Base-by-base conservation (phyloP, 495 filamentous ascomycete genomes). In the Xylaria flabelliformis region DNA sequence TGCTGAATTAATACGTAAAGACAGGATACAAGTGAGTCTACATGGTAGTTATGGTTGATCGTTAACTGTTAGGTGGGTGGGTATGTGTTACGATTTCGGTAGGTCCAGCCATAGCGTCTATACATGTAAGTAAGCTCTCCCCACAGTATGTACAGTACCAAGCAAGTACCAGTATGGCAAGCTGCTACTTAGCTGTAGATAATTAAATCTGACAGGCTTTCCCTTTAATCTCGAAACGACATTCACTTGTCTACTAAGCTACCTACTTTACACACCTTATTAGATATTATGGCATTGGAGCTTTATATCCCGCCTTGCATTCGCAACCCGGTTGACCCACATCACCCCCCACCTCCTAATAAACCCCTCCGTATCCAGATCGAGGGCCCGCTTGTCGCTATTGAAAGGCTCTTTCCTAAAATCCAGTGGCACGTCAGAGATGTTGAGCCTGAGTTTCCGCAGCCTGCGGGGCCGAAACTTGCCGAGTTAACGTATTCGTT, bases 281-380 rank as follows among this genome's bases (percentile, higher is more conserved):
- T 62, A 53, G 50, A 53, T 53, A 53, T 53, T 53, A 71, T 64
- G 73, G 65, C 73, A 46, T 39, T 72, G 21, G 15, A 41, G 46
- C 64, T 72, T 66, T 34, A 72, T 41, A 74, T 74, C 42, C 69
- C 73, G 26, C 69, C 41, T 63, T 74, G 73, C 44, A 66, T 72
- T 62, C 13, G 50, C 50, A 72, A 41, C 61, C 76, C 74, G 34
- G 46, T 77, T 50, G 53, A 69, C 59, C 29, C 55, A 17, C 70
- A 58, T 65, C 80, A 81, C 53, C 67, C 71, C 44, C 80, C 80
- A 61, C 69, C 72, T 13, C 58, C 58, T 6, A 70, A 77, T 8
- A 64, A 73, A 63, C 78, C 80, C 0, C 69, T 82, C 39, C 44
- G 80, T 73, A 76, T 80, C 39, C 73, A 79, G 73, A 80, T 81